Evolutionary conservation across 1,284 basidiomycete species (phyloP).

Genomic region (Leccinum huronense): DNA sequence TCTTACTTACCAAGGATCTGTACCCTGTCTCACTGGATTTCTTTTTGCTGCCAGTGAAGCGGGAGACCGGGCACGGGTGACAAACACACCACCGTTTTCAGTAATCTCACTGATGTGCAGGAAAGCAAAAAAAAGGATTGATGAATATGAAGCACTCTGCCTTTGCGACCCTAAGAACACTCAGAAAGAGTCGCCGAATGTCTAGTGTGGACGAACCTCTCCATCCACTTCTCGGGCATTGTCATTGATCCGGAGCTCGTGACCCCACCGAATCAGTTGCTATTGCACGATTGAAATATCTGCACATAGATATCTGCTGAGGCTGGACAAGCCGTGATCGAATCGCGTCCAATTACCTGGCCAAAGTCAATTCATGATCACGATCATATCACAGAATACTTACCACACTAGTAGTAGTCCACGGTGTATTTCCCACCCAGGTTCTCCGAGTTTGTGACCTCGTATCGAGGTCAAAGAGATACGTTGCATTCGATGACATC

Average conservation of each 20-base stretch:
- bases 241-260: constrained; percentile 82
- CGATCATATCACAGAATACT: constrained; percentile 12
- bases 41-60: constrained; percentile 85
- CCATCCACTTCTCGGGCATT: constrained; percentile 93
- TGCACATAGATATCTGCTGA: constrained; percentile 91
- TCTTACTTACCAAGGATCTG: constrained; percentile 80
- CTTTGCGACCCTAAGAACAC: constrained; percentile 68
- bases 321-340: constrained; percentile 74
- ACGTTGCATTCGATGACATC: constrained; percentile 65
- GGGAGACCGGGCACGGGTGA: constrained; percentile 78
- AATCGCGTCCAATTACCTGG: constrained; percentile 73
- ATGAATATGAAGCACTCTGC: constrained; percentile 91
- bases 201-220: constrained; percentile 55
- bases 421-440: constrained; percentile 45
- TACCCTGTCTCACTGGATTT: constrained; percentile 59
- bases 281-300: constrained; percentile 81
- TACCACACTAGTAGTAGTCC: constrained; percentile 50
- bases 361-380: constrained; percentile 10
- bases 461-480: constrained; percentile 61
- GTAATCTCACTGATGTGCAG: constrained; percentile 87
- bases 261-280: constrained; percentile 87
- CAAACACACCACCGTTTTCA: constrained; percentile 94
- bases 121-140: constrained; percentile 91
- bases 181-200: constrained; percentile 1
- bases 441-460: constrained; percentile 38